Percentiles rank a stretch among this genome's conserved stretches.
Evolutionary conservation across 306 rosid species (phyloP).

Genomic region (Abrus precatorius): DNA sequence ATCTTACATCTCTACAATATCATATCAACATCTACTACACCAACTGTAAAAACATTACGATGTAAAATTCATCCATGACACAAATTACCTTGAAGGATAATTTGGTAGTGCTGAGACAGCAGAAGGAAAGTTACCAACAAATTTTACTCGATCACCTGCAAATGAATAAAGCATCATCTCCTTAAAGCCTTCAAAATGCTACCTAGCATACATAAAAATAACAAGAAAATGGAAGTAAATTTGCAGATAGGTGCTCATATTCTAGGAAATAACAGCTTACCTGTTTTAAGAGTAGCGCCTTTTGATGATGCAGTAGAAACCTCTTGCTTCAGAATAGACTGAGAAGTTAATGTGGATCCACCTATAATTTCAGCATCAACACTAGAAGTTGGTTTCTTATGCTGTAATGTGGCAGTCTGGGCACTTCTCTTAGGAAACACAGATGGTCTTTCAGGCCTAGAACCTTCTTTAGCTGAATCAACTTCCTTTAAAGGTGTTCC

Average conservation of each 20-base stretch:
- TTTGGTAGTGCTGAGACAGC: constrained; percentile 56
- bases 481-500: constrained; percentile 65
- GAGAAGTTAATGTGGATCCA: constrained; percentile 83
- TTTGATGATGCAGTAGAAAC: constrained; percentile 91
- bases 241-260: constrained; percentile 26
- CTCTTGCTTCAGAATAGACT: constrained; percentile 84
- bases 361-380: constrained; percentile 92
- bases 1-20: constrained; percentile 11
- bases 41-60: constrained; percentile 5
- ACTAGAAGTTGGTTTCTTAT: constrained; percentile 85
- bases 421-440: constrained; percentile 66
- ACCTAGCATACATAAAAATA: constrained; percentile 27
- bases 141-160: constrained; percentile 93
- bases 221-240: constrained; percentile 24
- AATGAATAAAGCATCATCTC: constrained; percentile 38
- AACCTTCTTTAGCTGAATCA: constrained; percentile 73
- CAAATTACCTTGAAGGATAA: constrained; percentile 67
- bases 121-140: constrained; percentile 69
- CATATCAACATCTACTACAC: constrained; percentile 12
- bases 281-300: constrained; percentile 72
- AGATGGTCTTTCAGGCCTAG: constrained; percentile 65
- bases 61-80: constrained; percentile 16
- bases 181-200: constrained; percentile 19
- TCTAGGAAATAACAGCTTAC: constrained; percentile 47
- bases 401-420: constrained; percentile 60